phyloP scores from a whole-genome alignment of 2,329 filamentous ascomycete genomes.

The Botrytis deweyae region DNA sequence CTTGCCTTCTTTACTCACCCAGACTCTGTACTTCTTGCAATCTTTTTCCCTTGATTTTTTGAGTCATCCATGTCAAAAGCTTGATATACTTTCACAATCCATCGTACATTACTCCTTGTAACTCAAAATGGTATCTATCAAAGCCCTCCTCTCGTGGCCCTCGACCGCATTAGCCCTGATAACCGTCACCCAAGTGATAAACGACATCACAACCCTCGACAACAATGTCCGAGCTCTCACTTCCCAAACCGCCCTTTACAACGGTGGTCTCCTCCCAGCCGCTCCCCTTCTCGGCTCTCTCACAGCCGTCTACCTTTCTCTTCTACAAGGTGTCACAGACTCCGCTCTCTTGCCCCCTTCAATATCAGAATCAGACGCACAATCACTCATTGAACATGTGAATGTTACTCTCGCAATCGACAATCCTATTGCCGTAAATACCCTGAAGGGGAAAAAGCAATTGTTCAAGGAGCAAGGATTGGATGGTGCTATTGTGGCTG shows the following conservation, averaged over 20 bases:
- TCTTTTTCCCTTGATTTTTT: neutral
- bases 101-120: neutral
- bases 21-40: neutral
- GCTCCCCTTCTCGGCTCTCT: neutral
- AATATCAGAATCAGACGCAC: neutral
- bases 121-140: conserved; percentile 4
- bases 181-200: neutral
- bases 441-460: neutral
- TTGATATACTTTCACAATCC: neutral
- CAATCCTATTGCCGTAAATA: neutral
- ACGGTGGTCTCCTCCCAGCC: neutral
- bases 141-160: neutral
- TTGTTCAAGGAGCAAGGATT: neutral
- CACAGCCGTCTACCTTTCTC: neutral
- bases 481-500: neutral
- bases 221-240: neutral
- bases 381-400: neutral
- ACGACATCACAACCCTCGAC: neutral
- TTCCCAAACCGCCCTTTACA: neutral
- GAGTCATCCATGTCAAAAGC: neutral
- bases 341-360: neutral
- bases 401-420: neutral
- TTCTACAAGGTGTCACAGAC: neutral
- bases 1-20: neutral
- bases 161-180: neutral